Evolutionary conservation across 2,329 filamentous ascomycete genomes (phyloP).

Genomic region (Gliomastix tumulicola): DNA sequence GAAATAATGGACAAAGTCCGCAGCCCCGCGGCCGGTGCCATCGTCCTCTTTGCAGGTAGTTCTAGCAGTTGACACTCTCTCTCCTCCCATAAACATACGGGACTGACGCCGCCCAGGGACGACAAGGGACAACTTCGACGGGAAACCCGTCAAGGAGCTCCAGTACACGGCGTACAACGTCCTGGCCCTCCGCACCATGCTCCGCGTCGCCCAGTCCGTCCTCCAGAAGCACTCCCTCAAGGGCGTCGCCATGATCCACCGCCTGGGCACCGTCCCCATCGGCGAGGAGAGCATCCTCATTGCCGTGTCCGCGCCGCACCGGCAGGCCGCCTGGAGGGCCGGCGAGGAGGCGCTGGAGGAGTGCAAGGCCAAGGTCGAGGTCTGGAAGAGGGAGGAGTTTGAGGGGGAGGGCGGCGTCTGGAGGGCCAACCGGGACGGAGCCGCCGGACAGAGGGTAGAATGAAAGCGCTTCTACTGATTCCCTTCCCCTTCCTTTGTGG

Average conservation of each 20-base stretch:
- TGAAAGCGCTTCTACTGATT: conserved; percentile 7
- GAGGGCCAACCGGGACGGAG: conserved; percentile 80
- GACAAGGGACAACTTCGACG: conserved; percentile 67
- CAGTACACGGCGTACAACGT: conserved; percentile 69
- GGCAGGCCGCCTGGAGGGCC: conserved; percentile 77
- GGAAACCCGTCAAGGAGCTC: conserved; percentile 66
- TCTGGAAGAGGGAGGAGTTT: conserved; percentile 94
- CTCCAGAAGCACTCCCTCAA: conserved; percentile 56
- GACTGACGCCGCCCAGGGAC: conserved; percentile 44
- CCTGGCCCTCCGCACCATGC: conserved; percentile 63
- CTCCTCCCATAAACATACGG: background rate
- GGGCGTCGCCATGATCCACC: conserved; percentile 74
- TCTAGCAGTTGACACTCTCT: conserved; percentile 16
- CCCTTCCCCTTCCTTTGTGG: no score
- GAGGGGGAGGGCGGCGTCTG: conserved; percentile 70
- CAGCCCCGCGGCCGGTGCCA: conserved; percentile 66
- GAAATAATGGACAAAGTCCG: conserved; percentile 60
- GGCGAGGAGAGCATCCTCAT: conserved; percentile 93
- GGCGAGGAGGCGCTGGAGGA: conserved; percentile 85
- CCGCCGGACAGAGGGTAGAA: conserved; percentile 41
- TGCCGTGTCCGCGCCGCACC: conserved; percentile 75
- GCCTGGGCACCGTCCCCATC: conserved; percentile 78
- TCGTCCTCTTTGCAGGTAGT: conserved; percentile 72
- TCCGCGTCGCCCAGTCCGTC: conserved; percentile 53
- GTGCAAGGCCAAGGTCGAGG: conserved; percentile 82